These are phyloP conservation scores for Aspergillus haitiensis DNA, from an alignment of 495 filamentous ascomycete genomes.

Conservation along the genomic window DNA sequence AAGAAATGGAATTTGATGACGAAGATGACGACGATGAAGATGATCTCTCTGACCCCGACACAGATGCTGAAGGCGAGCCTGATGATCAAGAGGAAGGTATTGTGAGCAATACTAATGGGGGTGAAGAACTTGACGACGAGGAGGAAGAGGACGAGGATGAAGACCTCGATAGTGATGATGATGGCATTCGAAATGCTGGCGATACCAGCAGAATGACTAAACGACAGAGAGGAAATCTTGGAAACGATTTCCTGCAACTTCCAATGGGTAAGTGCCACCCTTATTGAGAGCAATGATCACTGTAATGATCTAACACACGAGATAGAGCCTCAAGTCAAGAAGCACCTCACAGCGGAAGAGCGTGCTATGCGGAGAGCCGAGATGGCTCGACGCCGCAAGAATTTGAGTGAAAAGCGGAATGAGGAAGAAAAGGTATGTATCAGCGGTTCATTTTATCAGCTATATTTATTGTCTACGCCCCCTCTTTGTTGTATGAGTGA, in stretches of 20 bases:
- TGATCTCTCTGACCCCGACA: conserved; percentile 47
- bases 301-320: conserved; percentile 17
- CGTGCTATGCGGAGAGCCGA: conserved; percentile 92
- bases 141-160: conserved; percentile 62
- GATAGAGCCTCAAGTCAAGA: conserved; percentile 89
- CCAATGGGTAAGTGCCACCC: conserved; percentile 64
- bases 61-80: conserved; percentile 52
- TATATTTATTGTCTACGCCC: too few species aligned
- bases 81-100: conserved; percentile 53
- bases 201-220: conserved; percentile 85
- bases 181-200: conserved; percentile 40
- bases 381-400: conserved; percentile 93
- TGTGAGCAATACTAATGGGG: conserved; percentile 38
- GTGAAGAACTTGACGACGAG: conserved; percentile 57
- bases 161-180: conserved; percentile 67
- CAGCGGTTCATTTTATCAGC: neutral
- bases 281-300: neutral
- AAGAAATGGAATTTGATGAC: conserved; percentile 58
- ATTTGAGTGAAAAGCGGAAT: conserved; percentile 95
- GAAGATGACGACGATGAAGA: conserved; percentile 59
- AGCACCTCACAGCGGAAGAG: conserved; percentile 89
- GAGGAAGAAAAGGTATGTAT: conserved; percentile 90
- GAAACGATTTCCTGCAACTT: conserved; percentile 75
- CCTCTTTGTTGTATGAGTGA: too few species aligned
- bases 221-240: conserved; percentile 73